Percentiles rank a stretch among this genome's conserved stretches.
phyloP scores from a whole-genome alignment of 768 basidiomycete genomes.

The Calvatia gigantea region DNA sequence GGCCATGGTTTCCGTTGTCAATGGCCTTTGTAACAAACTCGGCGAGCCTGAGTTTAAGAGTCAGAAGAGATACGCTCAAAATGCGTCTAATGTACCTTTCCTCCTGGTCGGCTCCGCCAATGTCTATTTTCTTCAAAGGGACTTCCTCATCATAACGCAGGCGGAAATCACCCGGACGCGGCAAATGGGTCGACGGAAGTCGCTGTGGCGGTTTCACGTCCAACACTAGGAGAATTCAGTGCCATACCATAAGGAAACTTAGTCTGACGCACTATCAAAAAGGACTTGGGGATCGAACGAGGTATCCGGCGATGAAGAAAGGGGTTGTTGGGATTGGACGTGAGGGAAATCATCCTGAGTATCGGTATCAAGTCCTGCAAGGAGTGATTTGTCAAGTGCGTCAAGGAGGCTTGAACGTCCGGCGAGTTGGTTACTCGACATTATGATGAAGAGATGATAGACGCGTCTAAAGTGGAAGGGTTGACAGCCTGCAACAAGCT shows the following conservation, averaged over 20 bases:
- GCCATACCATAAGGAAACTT: background rate
- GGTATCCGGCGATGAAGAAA: background rate
- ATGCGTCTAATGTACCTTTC: conserved; percentile 32
- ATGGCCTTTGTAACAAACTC: conserved; percentile 61
- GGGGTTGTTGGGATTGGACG: background rate
- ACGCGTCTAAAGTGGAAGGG: background rate
- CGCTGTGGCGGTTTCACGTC: background rate
- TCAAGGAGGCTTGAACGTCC: conserved; percentile 8
- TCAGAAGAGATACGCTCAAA: background rate
- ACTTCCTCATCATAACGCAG: conserved; percentile 50
- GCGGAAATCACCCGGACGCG: conserved; percentile 30
- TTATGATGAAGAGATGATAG: background rate
- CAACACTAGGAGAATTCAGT: background rate
- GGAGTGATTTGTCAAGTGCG: conserved; percentile 1
- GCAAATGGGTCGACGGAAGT: background rate
- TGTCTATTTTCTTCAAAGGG: conserved; percentile 46
- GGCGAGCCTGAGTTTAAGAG: conserved; percentile 39
- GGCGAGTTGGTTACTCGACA: background rate
- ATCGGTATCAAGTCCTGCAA: background rate
- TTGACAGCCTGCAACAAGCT: background rate
- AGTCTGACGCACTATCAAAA: background rate
- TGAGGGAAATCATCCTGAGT: background rate
- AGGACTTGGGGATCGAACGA: background rate
- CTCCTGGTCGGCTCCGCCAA: conserved; percentile 57
- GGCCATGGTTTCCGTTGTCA: conserved; percentile 50